These are phyloP conservation scores for Termitomyces sp. DNA, from an alignment of 768 basidiomycete genomes.

Conservation along the genomic window DNA sequence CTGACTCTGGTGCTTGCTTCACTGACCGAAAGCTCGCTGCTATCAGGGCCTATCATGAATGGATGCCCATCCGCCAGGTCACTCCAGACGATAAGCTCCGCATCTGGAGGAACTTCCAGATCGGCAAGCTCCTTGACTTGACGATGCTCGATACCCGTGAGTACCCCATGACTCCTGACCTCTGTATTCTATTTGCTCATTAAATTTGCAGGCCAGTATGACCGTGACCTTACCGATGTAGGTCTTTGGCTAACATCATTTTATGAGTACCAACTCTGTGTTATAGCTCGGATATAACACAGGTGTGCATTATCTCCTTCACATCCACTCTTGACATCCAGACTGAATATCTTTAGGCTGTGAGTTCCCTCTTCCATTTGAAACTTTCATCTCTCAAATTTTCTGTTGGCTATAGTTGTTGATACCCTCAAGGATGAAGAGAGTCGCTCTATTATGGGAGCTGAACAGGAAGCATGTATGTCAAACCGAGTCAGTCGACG, in stretches of 20 bases:
- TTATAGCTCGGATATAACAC: neutral
- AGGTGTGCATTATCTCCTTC: neutral
- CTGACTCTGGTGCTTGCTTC: conserved; percentile 43
- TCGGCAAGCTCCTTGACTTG: conserved; percentile 58
- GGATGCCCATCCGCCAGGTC: conserved; percentile 64
- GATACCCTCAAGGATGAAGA: neutral
- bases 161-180: conserved; percentile 8
- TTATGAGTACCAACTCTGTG: neutral
- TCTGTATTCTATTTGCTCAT: neutral
- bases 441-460: conserved; percentile 2
- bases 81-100: conserved; percentile 52
- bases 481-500: neutral
- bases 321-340: neutral
- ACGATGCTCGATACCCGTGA: conserved; percentile 63
- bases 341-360: neutral
- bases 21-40: conserved; percentile 57
- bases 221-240: conserved; percentile 1
- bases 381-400: neutral
- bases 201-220: neutral
- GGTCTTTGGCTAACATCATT: neutral
- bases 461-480: conserved; percentile 3
- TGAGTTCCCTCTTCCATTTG: neutral
- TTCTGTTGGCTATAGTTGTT: neutral
- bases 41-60: conserved; percentile 58
- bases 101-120: conserved; percentile 64